These are phyloP conservation scores for Globisporangium takayamanum DNA, from an alignment of 352 stramenopile species.

Conservation along the genomic window DNA sequence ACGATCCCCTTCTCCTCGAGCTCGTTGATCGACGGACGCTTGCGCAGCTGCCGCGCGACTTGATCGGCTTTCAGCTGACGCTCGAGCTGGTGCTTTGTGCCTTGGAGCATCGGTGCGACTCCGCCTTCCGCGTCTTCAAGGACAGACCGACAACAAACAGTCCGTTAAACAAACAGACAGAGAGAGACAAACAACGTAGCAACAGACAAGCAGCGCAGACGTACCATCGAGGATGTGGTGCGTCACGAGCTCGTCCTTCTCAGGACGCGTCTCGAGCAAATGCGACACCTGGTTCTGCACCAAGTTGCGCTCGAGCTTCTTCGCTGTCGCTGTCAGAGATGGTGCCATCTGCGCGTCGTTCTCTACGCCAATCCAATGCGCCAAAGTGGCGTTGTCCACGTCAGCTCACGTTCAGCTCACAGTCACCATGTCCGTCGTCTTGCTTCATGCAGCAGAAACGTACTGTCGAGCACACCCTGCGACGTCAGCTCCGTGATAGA, in stretches of 20 bases:
- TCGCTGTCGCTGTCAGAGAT: constrained; percentile 60
- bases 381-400: not conserved
- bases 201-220: not conserved
- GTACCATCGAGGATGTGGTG: constrained; percentile 67
- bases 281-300: constrained; percentile 80
- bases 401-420: not conserved
- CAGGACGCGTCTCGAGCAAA: constrained; percentile 66
- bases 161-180: not conserved
- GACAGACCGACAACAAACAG: not conserved
- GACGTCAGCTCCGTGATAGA: constrained; percentile 50
- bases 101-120: constrained; percentile 62
- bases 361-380: constrained; percentile 16
- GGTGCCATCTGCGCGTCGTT: constrained; percentile 50
- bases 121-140: constrained; percentile 28
- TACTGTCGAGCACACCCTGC: constrained; percentile 54
- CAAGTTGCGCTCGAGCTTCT: constrained; percentile 72
- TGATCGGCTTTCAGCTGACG: constrained; percentile 66
- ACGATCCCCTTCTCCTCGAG: constrained; percentile 77
- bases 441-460: constrained; percentile 6
- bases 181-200: not conserved
- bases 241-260: constrained; percentile 72
- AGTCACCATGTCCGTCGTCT: not conserved
- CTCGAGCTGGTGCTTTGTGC: constrained; percentile 64
- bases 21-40: constrained; percentile 60
- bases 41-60: constrained; percentile 57